Conservation (phyloP, 2,329 filamentous ascomycete genomes). For the Claviceps pazoutovae region DNA sequence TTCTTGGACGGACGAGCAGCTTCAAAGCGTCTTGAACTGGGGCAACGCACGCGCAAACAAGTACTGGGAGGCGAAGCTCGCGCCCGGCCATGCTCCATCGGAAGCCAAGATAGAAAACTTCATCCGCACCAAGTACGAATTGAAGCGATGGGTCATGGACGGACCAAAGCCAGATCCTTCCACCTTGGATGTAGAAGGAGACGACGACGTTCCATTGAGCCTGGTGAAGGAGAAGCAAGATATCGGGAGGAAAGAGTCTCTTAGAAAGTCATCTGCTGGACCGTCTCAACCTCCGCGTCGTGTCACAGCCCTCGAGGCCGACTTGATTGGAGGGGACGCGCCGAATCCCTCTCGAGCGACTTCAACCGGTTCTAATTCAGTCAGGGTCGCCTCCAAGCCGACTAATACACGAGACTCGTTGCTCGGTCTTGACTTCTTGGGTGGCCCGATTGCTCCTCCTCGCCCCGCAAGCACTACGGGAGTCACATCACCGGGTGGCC, state of each 20-base stretch:
- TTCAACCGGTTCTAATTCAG: constrained; percentile 53
- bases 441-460: constrained; percentile 55
- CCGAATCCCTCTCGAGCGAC: constrained; percentile 56
- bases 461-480: constrained; percentile 72
- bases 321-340: constrained; percentile 73
- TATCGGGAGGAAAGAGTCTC: constrained; percentile 43
- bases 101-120: constrained; percentile 99
- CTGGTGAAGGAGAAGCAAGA: constrained; percentile 53
- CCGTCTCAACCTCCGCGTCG: constrained; percentile 23
- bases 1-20: constrained; percentile 95
- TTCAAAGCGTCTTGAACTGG: constrained; percentile 89
- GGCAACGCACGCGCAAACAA: constrained; percentile 94
- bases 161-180: constrained; percentile 88
- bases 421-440: constrained; percentile 85
- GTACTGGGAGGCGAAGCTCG: constrained; percentile 95
- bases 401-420: constrained; percentile 77
- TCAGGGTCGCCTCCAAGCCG: constrained; percentile 45
- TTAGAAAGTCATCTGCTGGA: constrained; percentile 45
- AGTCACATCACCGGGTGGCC: constrained; percentile 42
- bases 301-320: constrained; percentile 40
- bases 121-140: constrained; percentile 96
- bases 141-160: constrained; percentile 99
- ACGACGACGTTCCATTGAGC: constrained; percentile 62
- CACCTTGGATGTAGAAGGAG: constrained; percentile 67
- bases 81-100: constrained; percentile 78